A percentile compares a stretch with the other conserved stretches of the same genome.
Conservation (phyloP, 805 yeast genomes). For the Candida silvicultrix region DNA sequence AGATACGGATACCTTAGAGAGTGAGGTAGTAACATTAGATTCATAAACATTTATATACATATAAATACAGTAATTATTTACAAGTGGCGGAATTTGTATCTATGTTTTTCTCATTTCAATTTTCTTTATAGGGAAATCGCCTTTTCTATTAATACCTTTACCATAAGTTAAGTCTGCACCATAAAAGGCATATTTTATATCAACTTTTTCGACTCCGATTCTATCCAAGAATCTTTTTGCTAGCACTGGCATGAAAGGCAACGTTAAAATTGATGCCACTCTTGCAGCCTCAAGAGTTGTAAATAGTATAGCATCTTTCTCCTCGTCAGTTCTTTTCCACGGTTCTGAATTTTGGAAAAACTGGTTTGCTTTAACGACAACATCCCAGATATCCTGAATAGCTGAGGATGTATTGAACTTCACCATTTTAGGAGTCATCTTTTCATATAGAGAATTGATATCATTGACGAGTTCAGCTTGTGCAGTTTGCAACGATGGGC, state of each 20-base stretch:
- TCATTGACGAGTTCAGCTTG: constrained; percentile 20
- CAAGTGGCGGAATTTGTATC: neutral
- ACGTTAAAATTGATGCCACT: constrained; percentile 56
- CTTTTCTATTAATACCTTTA: constrained; percentile 40
- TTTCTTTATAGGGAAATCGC: constrained; percentile 43
- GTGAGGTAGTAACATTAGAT: constrained; percentile 36
- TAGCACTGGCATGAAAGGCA: constrained; percentile 69
- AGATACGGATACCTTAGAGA: constrained; percentile 50
- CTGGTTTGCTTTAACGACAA: constrained; percentile 53
- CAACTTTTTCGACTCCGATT: constrained; percentile 49
- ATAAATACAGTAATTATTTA: constrained; percentile 2
- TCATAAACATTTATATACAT: neutral
- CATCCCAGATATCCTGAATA: constrained; percentile 50
- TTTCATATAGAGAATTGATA: constrained; percentile 28
- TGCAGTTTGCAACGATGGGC: constrained; percentile 5
- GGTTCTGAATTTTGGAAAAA: constrained; percentile 70
- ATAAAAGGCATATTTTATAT: constrained; percentile 35
- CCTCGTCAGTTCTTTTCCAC: constrained; percentile 45
- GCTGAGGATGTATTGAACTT: constrained; percentile 51
- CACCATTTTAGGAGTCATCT: constrained; percentile 37
- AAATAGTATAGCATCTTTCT: constrained; percentile 52
- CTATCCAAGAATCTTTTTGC: constrained; percentile 53
- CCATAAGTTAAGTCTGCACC: constrained; percentile 66
- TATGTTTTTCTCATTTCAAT: constrained; percentile 11
- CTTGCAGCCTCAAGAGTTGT: constrained; percentile 68